phyloP scores from a whole-genome alignment of 331 rosid genomes.

The Prunus yedoensis region DNA sequence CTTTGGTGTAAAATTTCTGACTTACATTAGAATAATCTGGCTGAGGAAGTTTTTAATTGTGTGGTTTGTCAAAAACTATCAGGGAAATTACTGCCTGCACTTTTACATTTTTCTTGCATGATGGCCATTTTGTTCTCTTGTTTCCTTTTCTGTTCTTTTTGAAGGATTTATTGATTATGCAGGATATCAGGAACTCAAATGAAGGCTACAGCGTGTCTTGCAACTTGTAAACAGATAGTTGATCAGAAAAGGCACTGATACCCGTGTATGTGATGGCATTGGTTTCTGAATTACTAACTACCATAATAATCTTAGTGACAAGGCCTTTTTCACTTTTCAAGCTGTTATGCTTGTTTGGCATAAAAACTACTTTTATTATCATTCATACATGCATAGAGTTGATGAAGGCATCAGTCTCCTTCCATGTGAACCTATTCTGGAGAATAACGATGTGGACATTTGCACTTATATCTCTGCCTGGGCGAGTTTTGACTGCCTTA shows the following conservation, averaged over 20 bases:
- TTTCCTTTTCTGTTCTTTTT: background rate
- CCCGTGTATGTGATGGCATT: slow-evolving; percentile 43
- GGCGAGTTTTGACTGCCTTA: slow-evolving; percentile 50
- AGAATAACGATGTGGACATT: slow-evolving; percentile 42
- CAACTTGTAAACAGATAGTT: slow-evolving; percentile 32
- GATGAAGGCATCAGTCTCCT: slow-evolving; percentile 38
- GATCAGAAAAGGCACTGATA: slow-evolving; percentile 28
- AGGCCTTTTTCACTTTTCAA: slow-evolving; percentile 48
- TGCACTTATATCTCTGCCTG: slow-evolving; percentile 63
- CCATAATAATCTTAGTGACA: slow-evolving; percentile 36
- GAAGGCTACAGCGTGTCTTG: slow-evolving; percentile 6
- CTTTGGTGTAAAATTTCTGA: background rate
- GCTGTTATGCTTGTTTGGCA: slow-evolving; percentile 44
- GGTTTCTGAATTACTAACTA: slow-evolving; percentile 39
- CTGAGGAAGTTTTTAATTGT: background rate
- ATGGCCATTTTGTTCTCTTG: background rate
- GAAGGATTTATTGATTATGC: slow-evolving; percentile 22
- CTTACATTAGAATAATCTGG: background rate
- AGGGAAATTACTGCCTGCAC: background rate
- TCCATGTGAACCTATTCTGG: slow-evolving; percentile 48
- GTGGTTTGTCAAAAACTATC: background rate
- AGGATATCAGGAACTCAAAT: slow-evolving; percentile 29
- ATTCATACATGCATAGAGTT: slow-evolving; percentile 57
- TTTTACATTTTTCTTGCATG: background rate
- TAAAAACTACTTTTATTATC: slow-evolving; percentile 41